Percentiles rank a stretch among this genome's conserved stretches.
Conservation (phyloP, 1,139 yeast species). For the Candida buenavistaensis region DNA sequence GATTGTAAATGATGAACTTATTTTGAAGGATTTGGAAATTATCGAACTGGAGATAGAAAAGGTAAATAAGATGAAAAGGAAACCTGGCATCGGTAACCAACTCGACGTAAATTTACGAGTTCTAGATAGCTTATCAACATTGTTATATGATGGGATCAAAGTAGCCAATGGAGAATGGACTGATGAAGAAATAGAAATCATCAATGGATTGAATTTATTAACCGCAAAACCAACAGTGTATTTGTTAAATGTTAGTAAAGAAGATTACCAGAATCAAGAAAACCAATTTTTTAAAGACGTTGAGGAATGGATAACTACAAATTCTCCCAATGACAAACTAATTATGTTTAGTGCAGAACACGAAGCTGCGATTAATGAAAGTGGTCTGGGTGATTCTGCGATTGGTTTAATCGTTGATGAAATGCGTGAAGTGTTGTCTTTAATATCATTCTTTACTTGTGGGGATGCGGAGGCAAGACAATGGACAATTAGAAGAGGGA, state of each 20-base stretch:
- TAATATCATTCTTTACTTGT: constrained; percentile 88
- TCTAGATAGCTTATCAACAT: constrained; percentile 48
- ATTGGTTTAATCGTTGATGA: constrained; percentile 50
- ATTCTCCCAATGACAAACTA: constrained; percentile 56
- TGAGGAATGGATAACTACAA: constrained; percentile 51
- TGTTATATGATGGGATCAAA: constrained; percentile 60
- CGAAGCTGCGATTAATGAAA: constrained; percentile 45
- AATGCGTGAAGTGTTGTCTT: constrained; percentile 67
- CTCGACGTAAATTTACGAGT: constrained; percentile 46
- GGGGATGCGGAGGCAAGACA: constrained; percentile 90
- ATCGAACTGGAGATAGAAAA: constrained; percentile 57
- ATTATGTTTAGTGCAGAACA: constrained; percentile 60
- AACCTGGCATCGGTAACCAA: constrained; percentile 30
- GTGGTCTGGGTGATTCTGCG: constrained; percentile 30
- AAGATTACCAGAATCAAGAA: constrained; percentile 46
- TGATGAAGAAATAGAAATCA: constrained; percentile 52
- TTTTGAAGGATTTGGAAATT: constrained; percentile 70
- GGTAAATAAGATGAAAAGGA: constrained; percentile 41
- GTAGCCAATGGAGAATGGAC: constrained; percentile 45
- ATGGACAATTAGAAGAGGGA: constrained; percentile 83
- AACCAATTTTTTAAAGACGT: constrained; percentile 50
- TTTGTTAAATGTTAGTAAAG: constrained; percentile 57
- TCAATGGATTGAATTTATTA: constrained; percentile 59
- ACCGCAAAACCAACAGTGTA: constrained; percentile 73
- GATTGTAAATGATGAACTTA: constrained; percentile 69